Conservation (phyloP, 352 stramenopile species). For the Phytopythium chamaehyphon region DNA sequence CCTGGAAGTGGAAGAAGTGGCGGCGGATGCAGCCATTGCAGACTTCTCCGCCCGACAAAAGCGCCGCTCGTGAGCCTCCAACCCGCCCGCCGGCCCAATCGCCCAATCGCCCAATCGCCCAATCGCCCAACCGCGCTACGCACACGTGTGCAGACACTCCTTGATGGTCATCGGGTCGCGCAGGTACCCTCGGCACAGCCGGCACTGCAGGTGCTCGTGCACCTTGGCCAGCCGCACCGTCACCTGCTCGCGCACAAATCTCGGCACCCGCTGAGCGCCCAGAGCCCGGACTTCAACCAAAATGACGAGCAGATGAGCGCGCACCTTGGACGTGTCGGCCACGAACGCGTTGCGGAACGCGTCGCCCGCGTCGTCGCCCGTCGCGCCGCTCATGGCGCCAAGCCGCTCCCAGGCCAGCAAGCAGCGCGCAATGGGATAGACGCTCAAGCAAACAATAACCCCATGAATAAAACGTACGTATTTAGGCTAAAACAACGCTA, state of each 20-base stretch:
- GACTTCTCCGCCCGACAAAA: slow-evolving; percentile 21
- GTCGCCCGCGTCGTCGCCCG: slow-evolving; percentile 11
- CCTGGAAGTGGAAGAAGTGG: slow-evolving; percentile 31
- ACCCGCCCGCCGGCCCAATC: too few species aligned
- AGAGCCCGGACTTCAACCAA: neutral
- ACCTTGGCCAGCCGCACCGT: slow-evolving; percentile 41
- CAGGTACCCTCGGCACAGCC: slow-evolving; percentile 66
- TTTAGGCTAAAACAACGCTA: too few species aligned
- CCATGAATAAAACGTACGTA: too few species aligned
- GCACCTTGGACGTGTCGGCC: slow-evolving; percentile 35
- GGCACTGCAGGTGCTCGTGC: slow-evolving; percentile 59
- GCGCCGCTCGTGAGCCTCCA: neutral
- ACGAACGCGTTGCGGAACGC: slow-evolving; percentile 24
- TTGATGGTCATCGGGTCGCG: slow-evolving; percentile 67
- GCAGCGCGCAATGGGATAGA: too few species aligned
- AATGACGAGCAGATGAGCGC: neutral
- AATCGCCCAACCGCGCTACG: slow-evolving; percentile 8
- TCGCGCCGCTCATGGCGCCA: neutral
- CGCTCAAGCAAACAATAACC: too few species aligned
- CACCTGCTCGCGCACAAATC: slow-evolving; percentile 19
- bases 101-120: too few species aligned
- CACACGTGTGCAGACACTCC: slow-evolving; percentile 81
- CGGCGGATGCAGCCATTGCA: slow-evolving; percentile 59
- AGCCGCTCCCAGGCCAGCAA: too few species aligned
- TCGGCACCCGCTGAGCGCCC: neutral